phyloP scores from a whole-genome alignment of 1,139 yeast species.

The Ashbya aceris region DNA sequence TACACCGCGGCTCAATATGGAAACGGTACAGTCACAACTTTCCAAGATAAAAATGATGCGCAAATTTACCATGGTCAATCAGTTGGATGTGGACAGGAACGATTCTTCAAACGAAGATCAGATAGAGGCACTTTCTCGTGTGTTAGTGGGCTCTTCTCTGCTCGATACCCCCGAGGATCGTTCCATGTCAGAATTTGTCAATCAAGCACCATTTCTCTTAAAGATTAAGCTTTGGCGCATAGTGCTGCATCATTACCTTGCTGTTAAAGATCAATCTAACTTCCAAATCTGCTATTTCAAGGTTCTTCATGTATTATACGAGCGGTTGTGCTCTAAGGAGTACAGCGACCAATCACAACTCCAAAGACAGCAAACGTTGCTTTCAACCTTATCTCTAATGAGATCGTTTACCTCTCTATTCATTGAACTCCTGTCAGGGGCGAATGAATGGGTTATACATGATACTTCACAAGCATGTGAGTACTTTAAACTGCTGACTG shows the following conservation, averaged over 20 bases:
- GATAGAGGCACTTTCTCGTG: constrained; percentile 45
- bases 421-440: constrained; percentile 8
- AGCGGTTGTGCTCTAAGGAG: constrained; percentile 31
- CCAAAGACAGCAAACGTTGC: constrained; percentile 27
- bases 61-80: constrained; percentile 28
- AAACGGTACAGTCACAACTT: constrained; percentile 49
- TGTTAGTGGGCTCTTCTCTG: constrained; percentile 30
- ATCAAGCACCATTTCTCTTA: constrained; percentile 55
- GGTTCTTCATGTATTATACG: constrained; percentile 37
- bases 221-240: constrained; percentile 70
- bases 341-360: constrained; percentile 14
- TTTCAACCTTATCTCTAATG: constrained; percentile 39
- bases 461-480: constrained; percentile 6
- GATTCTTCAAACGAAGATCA: constrained; percentile 34
- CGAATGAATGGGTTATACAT: constrained; percentile 9
- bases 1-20: constrained; percentile 49
- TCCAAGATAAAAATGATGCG: constrained; percentile 32
- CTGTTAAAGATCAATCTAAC: constrained; percentile 33
- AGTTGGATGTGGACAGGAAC: constrained; percentile 28
- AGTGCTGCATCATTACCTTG: constrained; percentile 51
- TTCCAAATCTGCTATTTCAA: constrained; percentile 49
- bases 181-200: constrained; percentile 53
- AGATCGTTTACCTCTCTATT: constrained; percentile 26
- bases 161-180: constrained; percentile 29
- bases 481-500: constrained; percentile 29